These are phyloP conservation scores for Gremmenia infestans DNA, from an alignment of 2,329 filamentous ascomycete species.

Conservation along the genomic window DNA sequence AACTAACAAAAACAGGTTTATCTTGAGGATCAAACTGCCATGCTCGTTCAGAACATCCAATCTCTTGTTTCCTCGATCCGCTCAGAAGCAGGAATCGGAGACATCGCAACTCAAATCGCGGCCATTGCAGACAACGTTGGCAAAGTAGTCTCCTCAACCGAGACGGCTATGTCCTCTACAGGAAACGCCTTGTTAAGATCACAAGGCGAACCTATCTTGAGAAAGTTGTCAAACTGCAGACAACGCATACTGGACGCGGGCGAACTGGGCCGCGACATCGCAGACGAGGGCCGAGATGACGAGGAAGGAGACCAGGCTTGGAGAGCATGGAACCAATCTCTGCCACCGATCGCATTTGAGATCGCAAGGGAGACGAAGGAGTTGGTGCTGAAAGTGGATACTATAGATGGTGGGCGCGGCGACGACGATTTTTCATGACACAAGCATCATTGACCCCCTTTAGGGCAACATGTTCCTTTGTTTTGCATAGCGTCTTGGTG, in stretches of 20 bases:
- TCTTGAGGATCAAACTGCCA: conserved; percentile 76
- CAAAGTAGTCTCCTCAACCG: conserved; percentile 63
- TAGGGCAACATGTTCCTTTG: background rate
- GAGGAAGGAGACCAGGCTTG: conserved; percentile 50
- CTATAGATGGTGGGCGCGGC: conserved; percentile 21
- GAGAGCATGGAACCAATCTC: conserved; percentile 61
- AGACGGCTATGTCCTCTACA: conserved; percentile 46
- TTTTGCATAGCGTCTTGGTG: conserved; percentile 10
- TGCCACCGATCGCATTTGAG: conserved; percentile 83
- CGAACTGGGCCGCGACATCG: conserved; percentile 55
- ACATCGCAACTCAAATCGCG: conserved; percentile 64
- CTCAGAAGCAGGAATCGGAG: conserved; percentile 55
- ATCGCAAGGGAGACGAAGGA: conserved; percentile 80
- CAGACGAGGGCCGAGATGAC: conserved; percentile 46
- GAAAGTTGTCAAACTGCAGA: conserved; percentile 57
- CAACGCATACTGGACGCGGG: conserved; percentile 60
- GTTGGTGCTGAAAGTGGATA: conserved; percentile 48
- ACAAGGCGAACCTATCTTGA: conserved; percentile 45
- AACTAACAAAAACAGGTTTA: conserved; percentile 52
- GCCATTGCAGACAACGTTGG: conserved; percentile 67
- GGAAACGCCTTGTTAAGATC: conserved; percentile 49
- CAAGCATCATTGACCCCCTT: background rate
- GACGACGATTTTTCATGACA: conserved; percentile 30
- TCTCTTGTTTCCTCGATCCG: conserved; percentile 71
- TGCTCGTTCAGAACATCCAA: conserved; percentile 75